These are phyloP conservation scores for Tricholoma sp. DNA, from an alignment of 768 basidiomycete genomes.

Conservation along the genomic window DNA sequence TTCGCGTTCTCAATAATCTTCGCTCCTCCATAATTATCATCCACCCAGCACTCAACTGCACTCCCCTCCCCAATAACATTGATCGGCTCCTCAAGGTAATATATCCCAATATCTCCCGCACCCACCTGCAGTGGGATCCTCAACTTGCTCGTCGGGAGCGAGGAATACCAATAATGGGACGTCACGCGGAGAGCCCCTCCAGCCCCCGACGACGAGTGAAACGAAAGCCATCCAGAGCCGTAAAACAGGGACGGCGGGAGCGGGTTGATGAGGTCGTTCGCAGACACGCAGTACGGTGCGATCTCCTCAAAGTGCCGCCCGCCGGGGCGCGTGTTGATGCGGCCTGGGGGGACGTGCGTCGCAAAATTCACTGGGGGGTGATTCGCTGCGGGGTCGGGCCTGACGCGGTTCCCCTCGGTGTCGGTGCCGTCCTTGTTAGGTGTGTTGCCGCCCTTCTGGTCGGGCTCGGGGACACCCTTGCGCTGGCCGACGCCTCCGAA, in stretches of 20 bases:
- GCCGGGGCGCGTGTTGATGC: conserved; percentile 65
- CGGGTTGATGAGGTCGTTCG: conserved; percentile 98
- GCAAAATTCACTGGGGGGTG: conserved; percentile 28
- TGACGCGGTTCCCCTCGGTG: conserved; percentile 22
- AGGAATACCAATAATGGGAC: conserved; percentile 92
- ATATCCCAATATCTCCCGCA: conserved; percentile 90
- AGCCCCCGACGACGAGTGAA: conserved; percentile 51
- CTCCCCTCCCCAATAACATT: conserved; percentile 62
- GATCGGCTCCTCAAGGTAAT: conserved; percentile 77
- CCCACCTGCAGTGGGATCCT: conserved; percentile 80
- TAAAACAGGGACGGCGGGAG: conserved; percentile 91
- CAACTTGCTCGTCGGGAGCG: conserved; percentile 74
- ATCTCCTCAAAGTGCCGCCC: conserved; percentile 73
- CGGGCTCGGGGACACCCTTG: conserved; percentile 64
- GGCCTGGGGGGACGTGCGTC: conserved; percentile 61
- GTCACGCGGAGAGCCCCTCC: conserved; percentile 47
- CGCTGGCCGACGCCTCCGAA: conserved; percentile 85
- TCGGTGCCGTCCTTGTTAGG: conserved; percentile 23
- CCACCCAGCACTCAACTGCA: conserved; percentile 91
- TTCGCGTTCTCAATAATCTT: conserved; percentile 75
- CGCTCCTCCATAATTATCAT: conserved; percentile 85
- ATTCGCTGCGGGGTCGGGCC: conserved; percentile 14
- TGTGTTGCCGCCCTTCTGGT: conserved; percentile 22
- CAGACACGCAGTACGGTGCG: conserved; percentile 86
- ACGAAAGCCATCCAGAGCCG: conserved; percentile 85